Conservation (phyloP, 2,329 filamentous ascomycete genomes). For the Pyrenochaeta sp. region DNA sequence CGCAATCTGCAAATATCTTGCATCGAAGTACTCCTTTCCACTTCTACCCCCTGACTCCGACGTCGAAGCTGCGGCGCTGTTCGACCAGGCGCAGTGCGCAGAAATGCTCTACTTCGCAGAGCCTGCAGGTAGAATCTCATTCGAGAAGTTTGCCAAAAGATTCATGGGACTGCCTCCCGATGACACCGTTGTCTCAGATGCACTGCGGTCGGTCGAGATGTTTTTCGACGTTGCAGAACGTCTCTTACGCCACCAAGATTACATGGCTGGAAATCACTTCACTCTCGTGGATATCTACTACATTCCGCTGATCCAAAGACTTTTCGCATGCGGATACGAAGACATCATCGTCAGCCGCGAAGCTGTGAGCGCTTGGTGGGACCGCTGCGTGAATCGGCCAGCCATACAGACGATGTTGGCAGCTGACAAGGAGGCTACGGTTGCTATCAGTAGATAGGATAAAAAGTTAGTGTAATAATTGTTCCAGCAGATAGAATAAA, state of each 20-base stretch:
- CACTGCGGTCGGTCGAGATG: slow-evolving; percentile 49
- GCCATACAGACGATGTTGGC: slow-evolving; percentile 25
- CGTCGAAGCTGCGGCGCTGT: slow-evolving; percentile 52
- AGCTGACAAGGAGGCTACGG: slow-evolving; percentile 23
- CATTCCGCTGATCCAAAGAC: slow-evolving; percentile 55
- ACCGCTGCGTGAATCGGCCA: slow-evolving; percentile 25
- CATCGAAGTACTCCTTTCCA: slow-evolving; percentile 56
- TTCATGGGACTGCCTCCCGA: slow-evolving; percentile 55
- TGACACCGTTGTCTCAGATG: slow-evolving; percentile 52
- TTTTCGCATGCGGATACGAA: slow-evolving; percentile 43
- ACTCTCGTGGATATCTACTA: slow-evolving; percentile 59
- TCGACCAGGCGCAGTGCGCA: slow-evolving; percentile 55
- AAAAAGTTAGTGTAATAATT: not conserved
- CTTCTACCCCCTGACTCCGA: slow-evolving; percentile 53
- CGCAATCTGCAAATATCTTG: slow-evolving; percentile 59
- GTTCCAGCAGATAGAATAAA: too few relatives aligned
- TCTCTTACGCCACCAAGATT: slow-evolving; percentile 51
- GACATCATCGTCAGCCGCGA: slow-evolving; percentile 20
- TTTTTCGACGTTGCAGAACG: slow-evolving; percentile 57
- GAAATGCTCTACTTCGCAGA: slow-evolving; percentile 57
- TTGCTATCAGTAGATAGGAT: slow-evolving; percentile 7
- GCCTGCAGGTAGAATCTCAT: slow-evolving; percentile 54
- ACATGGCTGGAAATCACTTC: slow-evolving; percentile 58
- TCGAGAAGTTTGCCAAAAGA: slow-evolving; percentile 58
- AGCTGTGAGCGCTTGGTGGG: slow-evolving; percentile 28